These are phyloP conservation scores for Daedaleopsis nitida DNA, from an alignment of 768 basidiomycete species.

Conservation along the genomic window DNA sequence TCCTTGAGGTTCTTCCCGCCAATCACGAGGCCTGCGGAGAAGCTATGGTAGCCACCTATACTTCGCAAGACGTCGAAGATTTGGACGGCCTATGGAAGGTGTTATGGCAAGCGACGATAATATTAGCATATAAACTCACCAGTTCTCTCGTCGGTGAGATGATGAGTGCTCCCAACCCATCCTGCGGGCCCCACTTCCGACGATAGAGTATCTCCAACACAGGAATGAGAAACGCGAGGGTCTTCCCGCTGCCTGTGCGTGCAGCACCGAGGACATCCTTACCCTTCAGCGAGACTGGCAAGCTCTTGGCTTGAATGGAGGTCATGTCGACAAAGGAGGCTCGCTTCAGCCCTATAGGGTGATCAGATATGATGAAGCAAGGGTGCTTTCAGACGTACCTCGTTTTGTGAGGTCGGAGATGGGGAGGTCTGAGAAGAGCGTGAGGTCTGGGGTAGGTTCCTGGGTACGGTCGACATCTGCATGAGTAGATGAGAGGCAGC, in stretches of 20 bases:
- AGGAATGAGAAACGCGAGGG: slow-evolving; percentile 71
- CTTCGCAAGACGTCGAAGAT: slow-evolving; percentile 96
- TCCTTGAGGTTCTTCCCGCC: slow-evolving; percentile 96
- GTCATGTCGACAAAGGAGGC: slow-evolving; percentile 88
- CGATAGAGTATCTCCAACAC: slow-evolving; percentile 65
- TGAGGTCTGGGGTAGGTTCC: slow-evolving; percentile 53
- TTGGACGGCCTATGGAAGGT: slow-evolving; percentile 77
- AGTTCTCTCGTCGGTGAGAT: slow-evolving; percentile 94
- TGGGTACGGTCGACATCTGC: slow-evolving; percentile 26
- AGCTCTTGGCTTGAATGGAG: slow-evolving; percentile 66
- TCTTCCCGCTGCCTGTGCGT: slow-evolving; percentile 74
- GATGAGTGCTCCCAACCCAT: slow-evolving; percentile 84
- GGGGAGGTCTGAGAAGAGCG: slow-evolving; percentile 72
- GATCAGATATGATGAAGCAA: background rate
- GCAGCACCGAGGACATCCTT: slow-evolving; percentile 72
- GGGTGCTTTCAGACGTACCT: slow-evolving; percentile 41
- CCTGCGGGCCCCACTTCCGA: slow-evolving; percentile 69
- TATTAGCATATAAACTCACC: slow-evolving; percentile 45
- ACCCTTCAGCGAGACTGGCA: slow-evolving; percentile 62
- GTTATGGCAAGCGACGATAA: background rate
- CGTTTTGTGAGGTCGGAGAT: slow-evolving; percentile 76
- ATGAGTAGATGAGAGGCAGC: slow-evolving; percentile 29
- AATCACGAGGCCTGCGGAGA: slow-evolving; percentile 94
- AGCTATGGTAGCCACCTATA: slow-evolving; percentile 87
- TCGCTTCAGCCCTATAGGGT: slow-evolving; percentile 72